Conservation (phyloP, 2,329 filamentous ascomycete genomes). For the Aspergillus ruber region DNA sequence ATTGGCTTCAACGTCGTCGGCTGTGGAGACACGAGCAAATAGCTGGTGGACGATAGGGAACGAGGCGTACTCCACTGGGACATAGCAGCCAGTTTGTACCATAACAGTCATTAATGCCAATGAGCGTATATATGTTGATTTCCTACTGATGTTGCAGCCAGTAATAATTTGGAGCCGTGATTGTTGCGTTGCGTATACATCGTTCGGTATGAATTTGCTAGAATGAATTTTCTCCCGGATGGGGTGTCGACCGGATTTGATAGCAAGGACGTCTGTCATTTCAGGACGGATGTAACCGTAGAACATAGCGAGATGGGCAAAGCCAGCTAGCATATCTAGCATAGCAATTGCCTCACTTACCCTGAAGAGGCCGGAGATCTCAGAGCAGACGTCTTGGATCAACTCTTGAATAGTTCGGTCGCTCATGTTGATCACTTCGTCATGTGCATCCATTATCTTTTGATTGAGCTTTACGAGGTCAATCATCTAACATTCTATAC, state of each 20-base stretch:
- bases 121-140: constrained; percentile 88
- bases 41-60: constrained; percentile 76
- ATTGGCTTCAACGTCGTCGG: constrained; percentile 84
- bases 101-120: constrained; percentile 81
- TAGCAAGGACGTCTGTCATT: constrained; percentile 60
- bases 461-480: constrained; percentile 74
- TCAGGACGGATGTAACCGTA: constrained; percentile 64
- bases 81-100: constrained; percentile 87
- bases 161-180: constrained; percentile 88
- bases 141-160: constrained; percentile 97
- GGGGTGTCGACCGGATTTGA: constrained; percentile 71
- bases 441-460: constrained; percentile 71
- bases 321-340: constrained; percentile 76
- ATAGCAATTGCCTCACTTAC: constrained; percentile 81
- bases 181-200: constrained; percentile 75
- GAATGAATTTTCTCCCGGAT: constrained; percentile 67
- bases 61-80: constrained; percentile 76
- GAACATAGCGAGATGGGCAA: constrained; percentile 65
- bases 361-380: constrained; percentile 69
- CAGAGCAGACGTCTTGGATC: constrained; percentile 62
- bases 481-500: constrained; percentile 81
- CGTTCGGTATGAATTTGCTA: constrained; percentile 74
- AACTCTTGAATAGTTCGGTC: constrained; percentile 69
- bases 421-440: constrained; percentile 76
- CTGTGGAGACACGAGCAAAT: constrained; percentile 79